Base-by-base conservation (phyloP, 31 red algal species). In the Odonthalia washingtoniensis region DNA sequence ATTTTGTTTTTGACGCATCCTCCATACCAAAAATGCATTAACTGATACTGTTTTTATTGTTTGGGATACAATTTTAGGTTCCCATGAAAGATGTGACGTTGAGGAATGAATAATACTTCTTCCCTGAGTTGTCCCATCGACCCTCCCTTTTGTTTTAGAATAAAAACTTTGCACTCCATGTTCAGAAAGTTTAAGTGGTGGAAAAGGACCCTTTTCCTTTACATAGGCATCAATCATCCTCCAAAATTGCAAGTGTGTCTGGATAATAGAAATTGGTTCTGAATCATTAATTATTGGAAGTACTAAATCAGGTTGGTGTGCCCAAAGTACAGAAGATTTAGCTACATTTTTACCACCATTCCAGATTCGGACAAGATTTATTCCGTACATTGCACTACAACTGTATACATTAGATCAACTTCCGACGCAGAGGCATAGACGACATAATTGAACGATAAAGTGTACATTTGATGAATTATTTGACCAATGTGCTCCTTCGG, bases 51-150 rank as follows among this genome's bases (percentile, higher is more conserved):
- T 69, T 46, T 77, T 87, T 0, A 87, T 1, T 0, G 28, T 36
- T 67, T 87, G 72, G 27, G 84, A 33, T 3, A 78, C 34, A 12
- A 87, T 0, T 49, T 77, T 87, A 12, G 45, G 52, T 36, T 77
- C 34, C 84, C 46, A 87, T 43, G 69, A 65, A 26, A 87, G 67
- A n/a, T 68, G 60, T 0, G 84, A 78, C 1, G 57, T 87, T 0
- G 52, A 78, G 36, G 32, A 27, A 3, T 69, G 1, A 2, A 87
- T 14, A 12, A 87, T 68, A 32, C 45, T 69, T 69, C 84, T 46
- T 1, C 37, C 1, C 45, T 87, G 72, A 0, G 72, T 77, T 1
- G 42, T 0, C 38, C 72, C 73, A 49, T 87, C 84, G 1, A 86
- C 68, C 1, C 82, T 52, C 61, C 17, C 84, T 5, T 44, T 77